Conservation (phyloP, 805 yeast genomes). For the Ogataea paraovalis region DNA sequence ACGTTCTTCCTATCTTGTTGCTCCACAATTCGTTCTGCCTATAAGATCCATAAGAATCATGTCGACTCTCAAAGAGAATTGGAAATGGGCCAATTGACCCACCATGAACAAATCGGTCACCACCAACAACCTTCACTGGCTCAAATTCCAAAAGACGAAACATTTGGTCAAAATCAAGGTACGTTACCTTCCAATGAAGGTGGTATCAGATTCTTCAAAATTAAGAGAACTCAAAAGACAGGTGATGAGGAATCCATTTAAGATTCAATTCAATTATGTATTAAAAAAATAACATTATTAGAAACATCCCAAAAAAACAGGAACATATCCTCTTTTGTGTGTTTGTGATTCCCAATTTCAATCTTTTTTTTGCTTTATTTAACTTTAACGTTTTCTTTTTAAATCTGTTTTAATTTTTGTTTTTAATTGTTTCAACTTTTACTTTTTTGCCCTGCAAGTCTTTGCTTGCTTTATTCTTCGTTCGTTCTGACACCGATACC, state of each 20-base stretch:
- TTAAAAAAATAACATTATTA: neutral
- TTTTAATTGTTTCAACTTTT: no score
- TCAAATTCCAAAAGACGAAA: neutral
- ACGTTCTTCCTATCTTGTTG: conserved; percentile 52
- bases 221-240: conserved; percentile 50
- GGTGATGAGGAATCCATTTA: conserved; percentile 36
- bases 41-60: conserved; percentile 45
- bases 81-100: conserved; percentile 8
- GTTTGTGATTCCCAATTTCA: no score
- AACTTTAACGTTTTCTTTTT: neutral
- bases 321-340: no score
- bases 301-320: no score
- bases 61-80: conserved; percentile 26
- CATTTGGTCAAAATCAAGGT: conserved; percentile 11
- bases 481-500: neutral
- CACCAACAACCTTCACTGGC: conserved; percentile 10
- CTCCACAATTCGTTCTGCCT: conserved; percentile 44
- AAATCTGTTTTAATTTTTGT: no score
- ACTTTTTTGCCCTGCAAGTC: neutral
- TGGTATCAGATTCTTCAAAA: conserved; percentile 76
- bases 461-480: neutral
- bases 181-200: conserved; percentile 36
- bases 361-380: no score
- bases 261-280: neutral
- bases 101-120: conserved; percentile 9